A percentile compares a stretch with the other conserved stretches of the same genome.
phyloP scores from a whole-genome alignment of 2,329 filamentous ascomycete species.

The Sporothrix variecibatus region DNA sequence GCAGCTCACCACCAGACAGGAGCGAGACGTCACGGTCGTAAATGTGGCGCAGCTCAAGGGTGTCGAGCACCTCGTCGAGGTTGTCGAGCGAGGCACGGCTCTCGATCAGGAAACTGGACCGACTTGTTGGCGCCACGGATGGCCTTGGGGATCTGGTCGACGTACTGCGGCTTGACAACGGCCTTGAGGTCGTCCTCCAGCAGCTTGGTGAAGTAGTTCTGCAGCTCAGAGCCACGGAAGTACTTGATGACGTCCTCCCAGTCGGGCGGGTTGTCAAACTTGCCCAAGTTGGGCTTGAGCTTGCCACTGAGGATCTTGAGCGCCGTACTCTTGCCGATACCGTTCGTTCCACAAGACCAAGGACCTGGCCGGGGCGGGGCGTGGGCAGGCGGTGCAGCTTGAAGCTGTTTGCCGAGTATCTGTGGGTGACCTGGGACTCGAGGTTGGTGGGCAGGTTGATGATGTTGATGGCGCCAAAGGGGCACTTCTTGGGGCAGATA shows the following conservation, averaged over 20 bases:
- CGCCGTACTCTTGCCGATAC: constrained; percentile 99
- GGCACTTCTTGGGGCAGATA: constrained; percentile 99
- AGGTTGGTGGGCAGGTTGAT: constrained; percentile 99
- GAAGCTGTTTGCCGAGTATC: constrained; percentile 99
- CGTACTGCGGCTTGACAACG: constrained; percentile 98
- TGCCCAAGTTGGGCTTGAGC: constrained; percentile 94
- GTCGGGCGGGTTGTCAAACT: constrained; percentile 94
- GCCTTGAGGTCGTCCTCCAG: constrained; percentile 97
- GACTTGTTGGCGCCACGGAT: constrained; percentile 79
- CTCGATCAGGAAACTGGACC: constrained; percentile 76
- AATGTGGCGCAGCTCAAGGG: constrained; percentile 66
- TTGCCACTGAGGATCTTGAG: constrained; percentile 98
- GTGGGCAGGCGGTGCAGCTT: constrained; percentile 97
- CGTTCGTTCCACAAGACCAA: constrained; percentile 97
- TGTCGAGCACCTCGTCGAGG: constrained; percentile 76
- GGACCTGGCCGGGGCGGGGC: constrained; percentile 90
- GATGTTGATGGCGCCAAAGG: constrained; percentile 97
- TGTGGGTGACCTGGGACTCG: constrained; percentile 95
- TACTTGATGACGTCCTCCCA: constrained; percentile 99
- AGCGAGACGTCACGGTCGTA: constrained; percentile 86
- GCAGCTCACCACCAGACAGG: constrained; percentile 95
- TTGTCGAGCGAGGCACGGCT: constrained; percentile 76
- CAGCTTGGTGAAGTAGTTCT: constrained; percentile 99
- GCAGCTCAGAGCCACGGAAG: constrained; percentile 94
- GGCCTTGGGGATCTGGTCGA: constrained; percentile 94